Conservation (phyloP, 176 grass and related monocot genomes). For the Tillandsia fasciculata region DNA sequence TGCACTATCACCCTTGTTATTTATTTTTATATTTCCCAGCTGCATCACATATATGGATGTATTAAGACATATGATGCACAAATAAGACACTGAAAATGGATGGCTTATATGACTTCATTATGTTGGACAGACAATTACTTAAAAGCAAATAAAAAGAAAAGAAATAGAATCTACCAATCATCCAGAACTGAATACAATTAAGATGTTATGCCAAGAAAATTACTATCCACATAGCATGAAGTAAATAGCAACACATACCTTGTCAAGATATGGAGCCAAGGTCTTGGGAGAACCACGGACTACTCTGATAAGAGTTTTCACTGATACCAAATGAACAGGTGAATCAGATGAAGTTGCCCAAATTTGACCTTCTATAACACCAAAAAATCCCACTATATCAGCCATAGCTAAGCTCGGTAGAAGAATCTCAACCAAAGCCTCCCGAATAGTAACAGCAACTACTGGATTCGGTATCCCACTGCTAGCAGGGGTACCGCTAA, state of each 20-base stretch:
- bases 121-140: not conserved
- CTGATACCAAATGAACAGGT: conserved; percentile 67
- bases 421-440: conserved; percentile 66
- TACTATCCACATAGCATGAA: not conserved
- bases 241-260: conserved; percentile 37
- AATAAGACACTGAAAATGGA: not conserved
- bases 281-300: conserved; percentile 64
- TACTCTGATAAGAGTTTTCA: conserved; percentile 77
- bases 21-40: too few relatives aligned
- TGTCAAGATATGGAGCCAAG: conserved; percentile 71
- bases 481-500: conserved; percentile 49
- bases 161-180: conserved; percentile 3
- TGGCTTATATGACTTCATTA: not conserved
- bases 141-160: not conserved
- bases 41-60: not conserved
- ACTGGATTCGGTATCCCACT: conserved; percentile 42
- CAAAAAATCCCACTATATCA: conserved; percentile 77
- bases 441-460: conserved; percentile 56
- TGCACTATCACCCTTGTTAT: too few relatives aligned
- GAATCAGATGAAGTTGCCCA: conserved; percentile 90
- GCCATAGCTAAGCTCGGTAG: conserved; percentile 83
- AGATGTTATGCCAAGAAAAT: not conserved
- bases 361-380: conserved; percentile 87
- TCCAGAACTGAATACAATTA: not conserved
- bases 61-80: not conserved